Evolutionary conservation across 331 rosid genomes (phyloP).

Genomic region (Phaseolus coccineus): DNA sequence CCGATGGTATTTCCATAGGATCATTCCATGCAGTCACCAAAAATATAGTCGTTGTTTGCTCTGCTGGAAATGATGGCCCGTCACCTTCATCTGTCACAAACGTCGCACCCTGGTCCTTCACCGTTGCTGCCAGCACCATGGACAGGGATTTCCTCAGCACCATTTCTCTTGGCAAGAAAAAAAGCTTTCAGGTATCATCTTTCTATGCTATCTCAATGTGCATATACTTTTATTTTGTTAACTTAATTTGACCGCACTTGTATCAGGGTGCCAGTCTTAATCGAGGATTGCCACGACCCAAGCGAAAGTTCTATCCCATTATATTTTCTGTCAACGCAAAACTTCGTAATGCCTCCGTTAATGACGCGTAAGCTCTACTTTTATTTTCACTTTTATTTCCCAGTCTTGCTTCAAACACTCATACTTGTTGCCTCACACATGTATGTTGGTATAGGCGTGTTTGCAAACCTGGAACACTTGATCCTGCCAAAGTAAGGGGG

Average conservation of each 20-base stretch:
- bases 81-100: not conserved
- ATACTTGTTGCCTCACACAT: not conserved
- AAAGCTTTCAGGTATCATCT: not conserved
- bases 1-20: not conserved
- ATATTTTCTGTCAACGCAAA: constrained; percentile 50
- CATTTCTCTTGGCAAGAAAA: not conserved
- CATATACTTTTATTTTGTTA: not conserved
- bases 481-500: constrained; percentile 64
- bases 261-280: constrained; percentile 59
- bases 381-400: not conserved
- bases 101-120: not conserved
- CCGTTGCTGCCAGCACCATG: constrained; percentile 13
- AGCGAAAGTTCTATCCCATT: constrained; percentile 45
- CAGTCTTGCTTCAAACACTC: not conserved
- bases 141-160: constrained; percentile 12
- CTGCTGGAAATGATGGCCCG: not conserved
- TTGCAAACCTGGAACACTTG: constrained; percentile 59
- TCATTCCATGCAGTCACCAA: not conserved
- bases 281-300: constrained; percentile 4
- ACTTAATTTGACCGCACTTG: not conserved
- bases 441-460: constrained; percentile 36
- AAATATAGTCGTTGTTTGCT: not conserved
- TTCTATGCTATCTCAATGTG: too few species aligned
- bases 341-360: constrained; percentile 5
- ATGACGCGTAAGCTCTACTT: constrained; percentile 53